phyloP scores from a whole-genome alignment of 257 asterid genomes.

The Solanum megistacrolobum region DNA sequence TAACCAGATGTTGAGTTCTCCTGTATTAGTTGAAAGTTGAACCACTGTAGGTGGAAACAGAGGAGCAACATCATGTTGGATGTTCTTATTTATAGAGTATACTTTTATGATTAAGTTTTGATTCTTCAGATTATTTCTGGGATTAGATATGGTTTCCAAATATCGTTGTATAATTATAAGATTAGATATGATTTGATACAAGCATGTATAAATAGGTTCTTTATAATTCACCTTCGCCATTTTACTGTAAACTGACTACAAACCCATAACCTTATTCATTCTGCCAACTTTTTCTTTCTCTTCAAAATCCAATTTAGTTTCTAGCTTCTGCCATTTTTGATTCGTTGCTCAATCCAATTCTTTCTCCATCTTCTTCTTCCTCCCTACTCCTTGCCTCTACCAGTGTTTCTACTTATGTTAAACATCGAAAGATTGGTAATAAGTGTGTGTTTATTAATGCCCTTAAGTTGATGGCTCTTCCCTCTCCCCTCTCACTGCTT shows the following conservation, averaged over 20 bases:
- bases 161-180: not conserved
- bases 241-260: not conserved
- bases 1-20: not conserved
- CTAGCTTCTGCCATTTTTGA: not conserved
- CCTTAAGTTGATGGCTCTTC: not conserved
- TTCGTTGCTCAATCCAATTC: not conserved
- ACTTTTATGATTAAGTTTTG: not conserved
- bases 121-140: not conserved
- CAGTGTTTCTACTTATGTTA: not conserved
- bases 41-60: not conserved
- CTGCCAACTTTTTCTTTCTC: not conserved
- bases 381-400: not conserved
- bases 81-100: not conserved
- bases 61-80: not conserved
- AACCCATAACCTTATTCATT: not conserved
- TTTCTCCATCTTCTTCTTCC: not conserved
- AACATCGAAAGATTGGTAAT: not conserved
- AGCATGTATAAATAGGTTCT: not conserved
- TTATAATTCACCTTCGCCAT: not conserved
- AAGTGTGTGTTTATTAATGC: not conserved
- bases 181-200: not conserved
- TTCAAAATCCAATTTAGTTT: not conserved
- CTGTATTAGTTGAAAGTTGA: not conserved
- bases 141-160: not conserved
- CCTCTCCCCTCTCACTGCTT: not conserved